Evolutionary conservation across 1,139 yeast genomes (phyloP), one percentile per base, ranked within the genome.

Genomic region (Suzukiozyma palmioleophila): DNA sequence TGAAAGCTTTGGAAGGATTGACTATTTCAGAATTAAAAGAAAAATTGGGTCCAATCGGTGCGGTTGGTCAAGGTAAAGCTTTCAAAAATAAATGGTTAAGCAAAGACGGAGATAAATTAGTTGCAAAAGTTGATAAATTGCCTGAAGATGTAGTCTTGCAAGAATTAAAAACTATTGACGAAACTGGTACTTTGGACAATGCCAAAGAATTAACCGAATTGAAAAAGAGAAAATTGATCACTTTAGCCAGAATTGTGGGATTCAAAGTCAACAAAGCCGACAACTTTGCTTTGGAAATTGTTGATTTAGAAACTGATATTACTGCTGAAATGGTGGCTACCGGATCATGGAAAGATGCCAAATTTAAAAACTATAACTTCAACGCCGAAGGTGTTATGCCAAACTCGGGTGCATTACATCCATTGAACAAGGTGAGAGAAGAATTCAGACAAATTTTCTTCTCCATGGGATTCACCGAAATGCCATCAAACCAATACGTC

Each of bases 401-500:
- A 39, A 72, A 69, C 35, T 78, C 95, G 21, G 99, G 99, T 59
- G 95, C 98, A 33, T 75, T 92, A 55, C 99, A 92, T 65, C 99
- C 99, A 28, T 75, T 92, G 57, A 88, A 81, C 71, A 92, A 92
- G 67, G 97, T 92, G 43, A 81, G 97, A 57, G 97, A 90, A 66
- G 98, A 94, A 65, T 94, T 92, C 68, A 79, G 98, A 71, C 96
- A 90, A 62, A 90, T 94, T 57, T 92, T 94, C 78, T 92, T 92
- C 69, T 81, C 94, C 33, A 81, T 92, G 89, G 99, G 99, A 9
- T 92, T 92, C 80, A 81, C 92, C 26, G 99, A 92, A 71, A 92
- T 92, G 99, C 97, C 98, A 45, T 84, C 98, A 15, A 90, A 90
- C 62, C 96, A 90, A 66, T 92, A 89, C 60, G 98, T 94, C 41